Percentiles rank a stretch among this genome's conserved stretches.
Conservation (phyloP, 2,329 filamentous ascomycete species). For the Fusarium avenaceum region DNA sequence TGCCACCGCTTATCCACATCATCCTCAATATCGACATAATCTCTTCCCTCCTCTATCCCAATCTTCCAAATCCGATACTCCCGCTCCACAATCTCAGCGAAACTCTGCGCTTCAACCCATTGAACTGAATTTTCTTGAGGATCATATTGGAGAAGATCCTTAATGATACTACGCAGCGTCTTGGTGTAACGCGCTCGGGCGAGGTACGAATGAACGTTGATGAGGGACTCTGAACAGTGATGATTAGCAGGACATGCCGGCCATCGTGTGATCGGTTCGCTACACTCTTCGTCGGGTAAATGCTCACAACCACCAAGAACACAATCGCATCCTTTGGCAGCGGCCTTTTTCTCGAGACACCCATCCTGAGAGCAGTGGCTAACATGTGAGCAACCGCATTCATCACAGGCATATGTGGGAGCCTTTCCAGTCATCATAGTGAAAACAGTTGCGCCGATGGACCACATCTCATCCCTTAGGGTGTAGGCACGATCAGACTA, state of each 20-base stretch:
- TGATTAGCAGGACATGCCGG: conserved; percentile 33
- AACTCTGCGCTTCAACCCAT: conserved; percentile 12
- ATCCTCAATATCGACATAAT: conserved; percentile 53
- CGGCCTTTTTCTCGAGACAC: conserved; percentile 46
- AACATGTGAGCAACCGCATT: conserved; percentile 47
- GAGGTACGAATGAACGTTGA: conserved; percentile 53
- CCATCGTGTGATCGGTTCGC: conserved; percentile 21
- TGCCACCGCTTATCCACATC: conserved; percentile 30
- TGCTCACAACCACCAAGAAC: conserved; percentile 44
- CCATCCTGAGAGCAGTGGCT: conserved; percentile 49
- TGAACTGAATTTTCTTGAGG: conserved; percentile 20
- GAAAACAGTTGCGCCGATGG: conserved; percentile 56
- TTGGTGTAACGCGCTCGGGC: conserved; percentile 48
- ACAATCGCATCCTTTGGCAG: conserved; percentile 39
- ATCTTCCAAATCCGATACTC: conserved; percentile 51
- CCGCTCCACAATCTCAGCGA: conserved; percentile 42
- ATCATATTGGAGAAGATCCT: conserved; percentile 45
- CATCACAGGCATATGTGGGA: conserved; percentile 33
- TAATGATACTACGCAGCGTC: conserved; percentile 44
- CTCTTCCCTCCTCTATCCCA: conserved; percentile 49
- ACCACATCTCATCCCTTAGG: conserved; percentile 55
- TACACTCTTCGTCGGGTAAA: conserved; percentile 19
- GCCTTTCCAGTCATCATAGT: conserved; percentile 58
- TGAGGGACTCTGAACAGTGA: conserved; percentile 38
- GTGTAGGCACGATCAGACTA: conserved; percentile 52